These are phyloP conservation scores for Saccharomyces hybrid DNA, from an alignment of 1,139 yeast genomes.

Conservation along the genomic window DNA sequence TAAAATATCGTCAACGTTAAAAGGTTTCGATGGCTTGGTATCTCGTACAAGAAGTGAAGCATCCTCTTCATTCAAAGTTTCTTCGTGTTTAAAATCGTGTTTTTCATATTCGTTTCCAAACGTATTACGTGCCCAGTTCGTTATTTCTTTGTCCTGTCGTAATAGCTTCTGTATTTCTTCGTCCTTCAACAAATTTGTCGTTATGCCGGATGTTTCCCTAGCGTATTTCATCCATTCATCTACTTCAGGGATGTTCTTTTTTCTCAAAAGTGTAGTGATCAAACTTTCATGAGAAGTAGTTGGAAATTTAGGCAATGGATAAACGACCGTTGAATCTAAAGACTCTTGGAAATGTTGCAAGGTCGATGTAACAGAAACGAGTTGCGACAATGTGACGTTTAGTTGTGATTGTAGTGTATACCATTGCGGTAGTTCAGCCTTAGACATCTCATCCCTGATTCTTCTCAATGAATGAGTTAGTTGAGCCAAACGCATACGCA, in stretches of 20 bases:
- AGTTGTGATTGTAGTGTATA: conserved; percentile 66
- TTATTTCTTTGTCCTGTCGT: conserved; percentile 45
- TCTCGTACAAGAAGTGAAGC: not conserved
- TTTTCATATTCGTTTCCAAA: conserved; percentile 47
- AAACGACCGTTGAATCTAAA: conserved; percentile 62
- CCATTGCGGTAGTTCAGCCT: conserved; percentile 34
- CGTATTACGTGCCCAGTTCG: conserved; percentile 53
- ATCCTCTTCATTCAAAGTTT: not conserved
- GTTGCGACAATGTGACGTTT: conserved; percentile 73
- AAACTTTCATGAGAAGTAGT: conserved; percentile 75
- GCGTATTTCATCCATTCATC: conserved; percentile 75
- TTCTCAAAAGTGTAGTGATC: conserved; percentile 73
- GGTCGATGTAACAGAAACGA: conserved; percentile 63
- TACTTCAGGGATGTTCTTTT: conserved; percentile 84
- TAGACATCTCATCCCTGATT: conserved; percentile 38
- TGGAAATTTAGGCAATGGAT: conserved; percentile 78
- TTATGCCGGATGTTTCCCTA: conserved; percentile 33
- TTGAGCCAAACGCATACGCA: conserved; percentile 53
- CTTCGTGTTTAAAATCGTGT: conserved; percentile 47
- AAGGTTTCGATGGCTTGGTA: conserved; percentile 24
- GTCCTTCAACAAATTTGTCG: conserved; percentile 15
- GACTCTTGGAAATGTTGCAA: conserved; percentile 53
- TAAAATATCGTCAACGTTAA: conserved; percentile 32
- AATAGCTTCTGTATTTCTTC: conserved; percentile 24
- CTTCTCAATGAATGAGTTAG: conserved; percentile 40